These are phyloP conservation scores for Colletotrichum salicis DNA, from an alignment of 2,329 filamentous ascomycete genomes.

Conservation along the genomic window DNA sequence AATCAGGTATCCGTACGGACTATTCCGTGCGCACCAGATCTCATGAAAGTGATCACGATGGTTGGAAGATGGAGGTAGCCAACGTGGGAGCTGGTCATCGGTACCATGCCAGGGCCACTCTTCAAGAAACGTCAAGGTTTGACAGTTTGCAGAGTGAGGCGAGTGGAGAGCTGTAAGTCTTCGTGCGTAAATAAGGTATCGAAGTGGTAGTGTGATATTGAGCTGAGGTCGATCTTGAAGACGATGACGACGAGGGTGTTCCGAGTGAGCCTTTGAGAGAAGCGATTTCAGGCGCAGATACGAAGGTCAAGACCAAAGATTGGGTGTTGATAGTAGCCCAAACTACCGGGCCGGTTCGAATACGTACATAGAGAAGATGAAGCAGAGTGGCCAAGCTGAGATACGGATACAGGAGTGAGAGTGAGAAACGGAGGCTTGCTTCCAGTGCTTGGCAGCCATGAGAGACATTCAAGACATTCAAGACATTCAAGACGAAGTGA, in stretches of 20 bases:
- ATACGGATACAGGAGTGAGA: background rate
- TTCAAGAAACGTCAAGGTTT: background rate
- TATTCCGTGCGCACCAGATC: background rate
- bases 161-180: background rate
- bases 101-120: background rate
- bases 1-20: background rate
- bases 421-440: too few relatives aligned
- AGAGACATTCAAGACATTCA: slow-evolving; percentile 5
- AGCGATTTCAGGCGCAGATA: background rate
- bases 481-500: slow-evolving; percentile 9
- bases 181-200: background rate
- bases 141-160: background rate
- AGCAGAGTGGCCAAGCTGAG: background rate
- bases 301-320: background rate
- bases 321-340: background rate
- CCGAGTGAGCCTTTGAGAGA: background rate
- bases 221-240: background rate
- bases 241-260: slow-evolving; percentile 9
- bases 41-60: background rate
- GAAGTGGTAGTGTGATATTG: background rate
- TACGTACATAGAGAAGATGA: background rate
- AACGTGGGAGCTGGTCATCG: background rate
- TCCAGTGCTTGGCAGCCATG: background rate
- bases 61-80: slow-evolving; percentile 2
- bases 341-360: background rate